A percentile compares a stretch with the other conserved stretches of the same genome.
Evolutionary conservation across 352 stramenopile genomes (phyloP).

Genomic region (Globisporangium paroecandrum): DNA sequence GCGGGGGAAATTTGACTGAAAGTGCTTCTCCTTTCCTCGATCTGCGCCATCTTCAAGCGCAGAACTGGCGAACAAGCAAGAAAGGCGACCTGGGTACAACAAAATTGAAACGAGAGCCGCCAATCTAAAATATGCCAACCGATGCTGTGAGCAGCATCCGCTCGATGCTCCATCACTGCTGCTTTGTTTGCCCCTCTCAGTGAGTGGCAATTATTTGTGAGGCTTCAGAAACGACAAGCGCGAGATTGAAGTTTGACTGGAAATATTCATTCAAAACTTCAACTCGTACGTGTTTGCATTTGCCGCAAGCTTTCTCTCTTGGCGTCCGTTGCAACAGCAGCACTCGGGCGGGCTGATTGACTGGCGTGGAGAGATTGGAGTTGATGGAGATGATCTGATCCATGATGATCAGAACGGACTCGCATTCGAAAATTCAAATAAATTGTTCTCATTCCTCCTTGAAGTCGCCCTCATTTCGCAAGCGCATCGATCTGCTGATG

Average conservation of each 20-base stretch:
- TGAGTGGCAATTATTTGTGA: neutral
- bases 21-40: neutral
- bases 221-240: neutral
- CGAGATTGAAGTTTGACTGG: neutral
- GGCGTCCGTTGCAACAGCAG: neutral
- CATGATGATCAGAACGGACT: neutral
- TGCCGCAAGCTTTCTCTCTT: neutral
- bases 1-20: neutral
- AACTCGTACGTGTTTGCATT: neutral
- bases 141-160: neutral
- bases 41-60: neutral
- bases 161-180: neutral
- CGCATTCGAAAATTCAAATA: conserved; percentile 4
- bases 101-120: neutral
- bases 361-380: neutral
- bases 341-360: neutral
- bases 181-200: neutral
- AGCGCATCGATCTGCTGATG: conserved; percentile 16
- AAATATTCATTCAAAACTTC: neutral
- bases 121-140: neutral
- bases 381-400: neutral
- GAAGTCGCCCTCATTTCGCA: neutral
- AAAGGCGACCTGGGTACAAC: neutral
- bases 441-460: neutral
- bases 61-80: neutral